These are phyloP conservation scores for Vitis riparia DNA, from an alignment of 164 flowering plant genomes.

Conservation along the genomic window DNA sequence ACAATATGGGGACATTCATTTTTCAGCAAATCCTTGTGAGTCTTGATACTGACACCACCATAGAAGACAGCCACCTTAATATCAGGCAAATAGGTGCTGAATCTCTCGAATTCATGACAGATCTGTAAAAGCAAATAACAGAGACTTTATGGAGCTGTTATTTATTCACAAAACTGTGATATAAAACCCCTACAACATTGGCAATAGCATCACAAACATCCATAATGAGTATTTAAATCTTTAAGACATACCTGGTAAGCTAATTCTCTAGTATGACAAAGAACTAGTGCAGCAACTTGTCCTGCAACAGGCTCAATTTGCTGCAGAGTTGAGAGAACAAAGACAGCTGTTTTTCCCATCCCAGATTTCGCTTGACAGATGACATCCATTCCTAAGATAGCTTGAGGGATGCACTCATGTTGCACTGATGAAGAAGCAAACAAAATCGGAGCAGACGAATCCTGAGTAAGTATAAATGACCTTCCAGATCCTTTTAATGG, in stretches of 20 bases:
- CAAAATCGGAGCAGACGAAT: slow-evolving; percentile 57
- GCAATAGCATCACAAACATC: too few relatives aligned
- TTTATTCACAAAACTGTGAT: too few relatives aligned
- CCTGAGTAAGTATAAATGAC: slow-evolving; percentile 61
- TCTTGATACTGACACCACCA: slow-evolving; percentile 87
- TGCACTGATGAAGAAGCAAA: slow-evolving; percentile 90
- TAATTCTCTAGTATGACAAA: slow-evolving; percentile 93
- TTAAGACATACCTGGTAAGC: slow-evolving; percentile 80
- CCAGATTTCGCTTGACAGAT: slow-evolving; percentile 99
- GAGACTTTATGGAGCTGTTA: too few relatives aligned
- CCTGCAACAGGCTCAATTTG: slow-evolving; percentile 94
- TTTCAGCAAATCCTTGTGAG: slow-evolving; percentile 84
- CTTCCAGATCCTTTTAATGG: slow-evolving; percentile 53
- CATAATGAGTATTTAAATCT: neutral
- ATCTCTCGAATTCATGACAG: slow-evolving; percentile 95
- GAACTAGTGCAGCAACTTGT: slow-evolving; percentile 94
- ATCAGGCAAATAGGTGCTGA: slow-evolving; percentile 85
- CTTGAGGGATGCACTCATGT: slow-evolving; percentile 99
- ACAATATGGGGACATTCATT: slow-evolving; percentile 98
- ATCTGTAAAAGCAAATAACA: slow-evolving; percentile 43
- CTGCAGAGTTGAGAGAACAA: slow-evolving; percentile 88
- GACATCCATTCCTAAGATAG: slow-evolving; percentile 97
- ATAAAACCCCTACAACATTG: too few relatives aligned
- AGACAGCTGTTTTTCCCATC: slow-evolving; percentile 98
- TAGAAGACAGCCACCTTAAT: slow-evolving; percentile 92